Conservation (phyloP, 148 eudicot genomes). For the Hydrangea macrophylla region DNA sequence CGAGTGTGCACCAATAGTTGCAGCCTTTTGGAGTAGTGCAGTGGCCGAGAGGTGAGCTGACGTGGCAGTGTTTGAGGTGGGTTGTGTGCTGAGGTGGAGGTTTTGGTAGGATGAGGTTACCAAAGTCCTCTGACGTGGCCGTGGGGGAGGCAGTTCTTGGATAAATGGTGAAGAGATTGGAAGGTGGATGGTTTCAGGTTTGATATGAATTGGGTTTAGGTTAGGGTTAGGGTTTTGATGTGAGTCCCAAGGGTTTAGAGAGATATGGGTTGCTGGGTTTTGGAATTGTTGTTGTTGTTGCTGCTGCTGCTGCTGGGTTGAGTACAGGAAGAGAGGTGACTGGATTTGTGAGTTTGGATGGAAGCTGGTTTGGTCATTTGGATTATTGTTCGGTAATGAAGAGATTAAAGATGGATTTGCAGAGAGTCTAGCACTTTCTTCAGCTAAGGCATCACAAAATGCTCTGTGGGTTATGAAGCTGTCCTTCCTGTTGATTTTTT, state of each 20-base stretch:
- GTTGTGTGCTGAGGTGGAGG: constrained; percentile 20
- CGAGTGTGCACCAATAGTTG: constrained; percentile 38
- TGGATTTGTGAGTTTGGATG: constrained; percentile 8
- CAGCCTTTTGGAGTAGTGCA: constrained; percentile 82
- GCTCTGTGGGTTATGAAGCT: constrained; percentile 84
- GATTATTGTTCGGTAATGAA: too few relatives aligned
- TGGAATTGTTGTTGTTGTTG: constrained; percentile 21
- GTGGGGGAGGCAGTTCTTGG: constrained; percentile 13
- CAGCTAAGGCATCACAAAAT: constrained; percentile 83
- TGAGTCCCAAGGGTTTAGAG: constrained; percentile 34
- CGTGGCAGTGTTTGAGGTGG: constrained; percentile 25
- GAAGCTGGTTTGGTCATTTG: constrained; percentile 10
- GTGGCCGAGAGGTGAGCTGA: constrained; percentile 67
- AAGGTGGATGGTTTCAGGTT: constrained; percentile 27
- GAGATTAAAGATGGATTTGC: constrained; percentile 31
- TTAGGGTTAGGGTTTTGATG: constrained; percentile 37
- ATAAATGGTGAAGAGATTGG: constrained; percentile 21
- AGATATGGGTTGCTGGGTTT: constrained; percentile 13
- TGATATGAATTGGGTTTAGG: constrained; percentile 21
- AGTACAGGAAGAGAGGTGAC: constrained; percentile 11
- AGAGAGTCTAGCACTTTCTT: constrained; percentile 68
- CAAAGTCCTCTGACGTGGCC: constrained; percentile 3
- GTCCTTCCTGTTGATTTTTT: constrained; percentile 51
- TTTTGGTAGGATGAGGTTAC: constrained; percentile 6
- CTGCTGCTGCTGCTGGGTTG: constrained; percentile 30